Evolutionary conservation across 106 monocot genomes (phyloP), one percentile per base, ranked within the genome.

Genomic region (Dioscorea alata): DNA sequence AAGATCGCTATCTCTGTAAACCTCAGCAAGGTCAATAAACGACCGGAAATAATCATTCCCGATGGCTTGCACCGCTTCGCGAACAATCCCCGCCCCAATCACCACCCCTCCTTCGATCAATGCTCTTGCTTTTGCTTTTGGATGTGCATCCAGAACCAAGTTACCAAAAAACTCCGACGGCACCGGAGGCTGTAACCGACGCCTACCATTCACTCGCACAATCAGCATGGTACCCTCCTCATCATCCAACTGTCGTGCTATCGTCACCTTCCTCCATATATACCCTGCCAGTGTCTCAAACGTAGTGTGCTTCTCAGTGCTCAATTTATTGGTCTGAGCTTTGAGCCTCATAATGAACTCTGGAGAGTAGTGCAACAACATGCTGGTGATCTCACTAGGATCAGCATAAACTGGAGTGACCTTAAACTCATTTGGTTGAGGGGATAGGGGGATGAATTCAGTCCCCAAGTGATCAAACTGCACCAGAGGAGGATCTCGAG

Each of bases 1-100:
- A 20, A 87, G 54, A 56, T 70, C 71, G 58, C 72, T 77, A 10
- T 35, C 56, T 10, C 50, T 56, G 15, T 63, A 24, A n/a, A 73
- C 67, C 75, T 52, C 74, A 16, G 81, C 71, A 48, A 90, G 90
- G 64, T 94, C 94, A 15, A 90, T 69, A 66, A 90, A 90, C 50
- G 94, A 94, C 25, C 70, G 69, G 80, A 90, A 90, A 61, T 87
- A 94, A 0, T 24, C 52, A 13, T 76, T 76, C 64, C 72, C 73
- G 50, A 77, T 18, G 22, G 57, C 16, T 12, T 57, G 2, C 23
- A 82, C 79, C 6, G 82, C 79, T 6, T 82, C 79, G 13, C 60
- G 75, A 21, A 86, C 72, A 7, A 76, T 23, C 22, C 13, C 48
- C 15, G 73, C 79, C 12, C 73, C 78, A 0, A 24, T 18, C 12